phyloP scores from a whole-genome alignment of 371 early-diverging fungal species.

The Thermomucor indicae-seudaticae region DNA sequence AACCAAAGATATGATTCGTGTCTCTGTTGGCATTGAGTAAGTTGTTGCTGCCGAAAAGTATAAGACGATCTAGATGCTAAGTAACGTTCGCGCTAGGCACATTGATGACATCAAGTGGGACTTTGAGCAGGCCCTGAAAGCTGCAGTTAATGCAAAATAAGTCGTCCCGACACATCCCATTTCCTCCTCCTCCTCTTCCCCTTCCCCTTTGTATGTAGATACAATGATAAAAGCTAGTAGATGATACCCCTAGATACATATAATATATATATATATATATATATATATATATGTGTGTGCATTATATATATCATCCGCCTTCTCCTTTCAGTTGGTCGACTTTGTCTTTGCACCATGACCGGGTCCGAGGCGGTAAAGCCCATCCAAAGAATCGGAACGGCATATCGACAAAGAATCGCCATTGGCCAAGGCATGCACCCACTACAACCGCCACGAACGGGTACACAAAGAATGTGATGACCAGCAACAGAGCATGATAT shows the following conservation, averaged over 20 bases:
- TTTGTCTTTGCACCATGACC: not conserved
- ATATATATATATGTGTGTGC: no score
- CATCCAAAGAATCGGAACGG: constrained; percentile 38
- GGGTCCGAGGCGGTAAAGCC: not conserved
- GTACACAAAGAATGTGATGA: constrained; percentile 33
- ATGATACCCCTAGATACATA: no score
- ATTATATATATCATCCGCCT: no score
- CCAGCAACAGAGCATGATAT: constrained; percentile 29
- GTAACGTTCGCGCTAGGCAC: constrained; percentile 30
- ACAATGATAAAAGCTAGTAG: no score
- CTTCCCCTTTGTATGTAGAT: no score
- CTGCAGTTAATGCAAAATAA: no score
- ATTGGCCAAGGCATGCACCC: constrained; percentile 33
- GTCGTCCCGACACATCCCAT: no score
- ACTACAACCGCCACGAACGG: constrained; percentile 31
- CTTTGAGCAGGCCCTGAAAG: constrained; percentile 54
- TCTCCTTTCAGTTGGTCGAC: not conserved
- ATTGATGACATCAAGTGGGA: constrained; percentile 88
- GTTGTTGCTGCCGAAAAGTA: not conserved
- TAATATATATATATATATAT: no score
- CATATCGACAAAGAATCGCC: constrained; percentile 31
- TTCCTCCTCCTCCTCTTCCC: no score
- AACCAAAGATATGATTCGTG: constrained; percentile 78
- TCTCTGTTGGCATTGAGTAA: constrained; percentile 81
- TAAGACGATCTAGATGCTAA: not conserved